Evolutionary conservation across 345 rosid species (phyloP), one percentile per base, ranked within the genome.

Genomic region (Citrus hindsii): DNA sequence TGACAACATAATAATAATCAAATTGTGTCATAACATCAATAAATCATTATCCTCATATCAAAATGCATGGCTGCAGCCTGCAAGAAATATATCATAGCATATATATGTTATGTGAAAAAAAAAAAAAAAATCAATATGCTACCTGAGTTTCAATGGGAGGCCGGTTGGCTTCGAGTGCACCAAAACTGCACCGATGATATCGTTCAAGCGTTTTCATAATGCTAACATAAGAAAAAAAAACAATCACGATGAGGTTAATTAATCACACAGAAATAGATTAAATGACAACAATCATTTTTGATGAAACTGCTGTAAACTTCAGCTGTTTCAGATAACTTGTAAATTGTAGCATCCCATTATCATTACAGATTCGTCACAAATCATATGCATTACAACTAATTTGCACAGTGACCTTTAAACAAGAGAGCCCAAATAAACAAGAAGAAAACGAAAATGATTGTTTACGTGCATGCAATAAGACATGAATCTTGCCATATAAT

Each of bases 131-230:
- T 8, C 51, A 46, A 13, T 46, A 13, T 3, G 33, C 1, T 79
- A 86, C 92, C 91, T 90, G 88, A 35, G 78, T 67, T 4, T 86
- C 89, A 42, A 24, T 38, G 81, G 67, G 18, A 6, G 87, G 75
- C 46, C 72, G 74, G 77, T 61, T 79, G 59, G 86, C 75, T 69
- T 86, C 90, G 28, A 72, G 56, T 27, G 86, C 82, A 7, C 83
- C 86, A 67, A 78, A 88, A 77, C 88, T 86, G 79, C 86, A 85
- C 66, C 78, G 80, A 37, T 90, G 87, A 78, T 88, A 90, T 79
- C 76, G 87, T 32, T 88, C 89, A 37, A 89, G 78, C 2, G 90
- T 85, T 79, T 76, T 85, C 82, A 64, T 6, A 90, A 85, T 84
- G 86, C 93, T 89, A 59, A 67, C n/a, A 38, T 6, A 51, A 22